Base-by-base conservation (phyloP, 2,329 filamentous ascomycete species). In the Venturia effusa region DNA sequence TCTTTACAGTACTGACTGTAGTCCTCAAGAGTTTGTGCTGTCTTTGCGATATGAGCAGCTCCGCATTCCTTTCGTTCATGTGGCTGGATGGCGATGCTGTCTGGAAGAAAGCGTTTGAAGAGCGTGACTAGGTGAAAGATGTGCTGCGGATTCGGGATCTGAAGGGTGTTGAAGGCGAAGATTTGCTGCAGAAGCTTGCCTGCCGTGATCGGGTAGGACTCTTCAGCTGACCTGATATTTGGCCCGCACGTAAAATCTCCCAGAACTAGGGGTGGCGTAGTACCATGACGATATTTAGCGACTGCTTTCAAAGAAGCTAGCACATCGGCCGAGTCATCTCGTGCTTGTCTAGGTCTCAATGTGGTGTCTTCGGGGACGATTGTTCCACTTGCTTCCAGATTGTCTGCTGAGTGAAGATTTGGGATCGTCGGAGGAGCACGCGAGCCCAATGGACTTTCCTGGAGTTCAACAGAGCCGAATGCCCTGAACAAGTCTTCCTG, bases 311-410 rank as follows among this genome's bases (percentile, higher is more conserved):
- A 57, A n/a, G 51, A 32, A 34, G 51, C 51, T 7, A 57, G 51
- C 2, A 34, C 27, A 57, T 57, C 51, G 30, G 15, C 19, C 30
- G 51, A n/a, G 11, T 34, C 51, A 57, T 32, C 51, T 32, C 19
- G 51, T 32, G 51, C n/a, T 34, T 57, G 51, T n/a, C 11, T 30
- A n/a, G 5, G 27, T n/a, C 30, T 32, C 19, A 57, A 6, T n/a
- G 51, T 34, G 19, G 51, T 57, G 1, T 57, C 51, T 34, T 57
- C 51, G 24, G 51, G 51, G 8, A 77, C 71, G 64, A 77, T 76
- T 0, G 75, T 77, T 13, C 75, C 75, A 55, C 75, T 77, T 11
- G 75, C 74, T 66, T 76, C 74, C 74, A 77, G 74, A 61, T 41
- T 22, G 37, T 41, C 37, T 8, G 15, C 32, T n/a, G 34, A 1